Conservation (phyloP, 2,329 filamentous ascomycete genomes). For the Alternaria brassicae region DNA sequence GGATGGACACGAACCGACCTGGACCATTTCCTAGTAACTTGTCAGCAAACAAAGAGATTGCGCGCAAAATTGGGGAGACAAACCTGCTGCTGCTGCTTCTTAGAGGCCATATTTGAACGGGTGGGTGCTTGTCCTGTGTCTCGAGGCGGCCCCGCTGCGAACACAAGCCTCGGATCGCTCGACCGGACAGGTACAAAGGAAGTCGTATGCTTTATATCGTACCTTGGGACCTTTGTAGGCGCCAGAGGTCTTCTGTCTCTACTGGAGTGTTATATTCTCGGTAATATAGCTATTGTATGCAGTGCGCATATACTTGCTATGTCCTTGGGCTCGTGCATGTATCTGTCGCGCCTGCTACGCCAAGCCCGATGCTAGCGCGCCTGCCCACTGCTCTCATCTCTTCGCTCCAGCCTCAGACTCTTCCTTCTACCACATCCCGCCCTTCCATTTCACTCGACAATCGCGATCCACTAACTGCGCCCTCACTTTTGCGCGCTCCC, state of each 20-base stretch:
- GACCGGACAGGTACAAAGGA: conserved; percentile 7
- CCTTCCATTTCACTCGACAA: background rate
- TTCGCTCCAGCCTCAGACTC: conserved; percentile 33
- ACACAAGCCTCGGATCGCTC: conserved; percentile 18
- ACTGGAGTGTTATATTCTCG: background rate
- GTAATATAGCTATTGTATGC: background rate
- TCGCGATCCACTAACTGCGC: background rate
- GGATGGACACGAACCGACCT: conserved; percentile 81
- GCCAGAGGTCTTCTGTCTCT: background rate
- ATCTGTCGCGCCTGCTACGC: conserved; percentile 22
- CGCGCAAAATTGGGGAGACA: conserved; percentile 5
- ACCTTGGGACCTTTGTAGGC: background rate
- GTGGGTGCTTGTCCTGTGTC: conserved; percentile 10
- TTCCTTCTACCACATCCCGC: conserved; percentile 25
- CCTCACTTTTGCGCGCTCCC: background rate
- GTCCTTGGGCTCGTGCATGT: conserved; percentile 10
- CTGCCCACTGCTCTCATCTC: conserved; percentile 23
- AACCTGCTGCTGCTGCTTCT: conserved; percentile 59
- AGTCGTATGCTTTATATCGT: background rate
- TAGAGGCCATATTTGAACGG: conserved; percentile 51
- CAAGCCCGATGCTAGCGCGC: conserved; percentile 29
- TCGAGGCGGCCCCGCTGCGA: conserved; percentile 24
- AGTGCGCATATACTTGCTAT: background rate
- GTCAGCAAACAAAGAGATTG: conserved; percentile 28
- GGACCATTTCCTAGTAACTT: conserved; percentile 87